Base-by-base conservation (phyloP, 1,284 basidiomycete species). In the Fomitiporia mediterranea region DNA sequence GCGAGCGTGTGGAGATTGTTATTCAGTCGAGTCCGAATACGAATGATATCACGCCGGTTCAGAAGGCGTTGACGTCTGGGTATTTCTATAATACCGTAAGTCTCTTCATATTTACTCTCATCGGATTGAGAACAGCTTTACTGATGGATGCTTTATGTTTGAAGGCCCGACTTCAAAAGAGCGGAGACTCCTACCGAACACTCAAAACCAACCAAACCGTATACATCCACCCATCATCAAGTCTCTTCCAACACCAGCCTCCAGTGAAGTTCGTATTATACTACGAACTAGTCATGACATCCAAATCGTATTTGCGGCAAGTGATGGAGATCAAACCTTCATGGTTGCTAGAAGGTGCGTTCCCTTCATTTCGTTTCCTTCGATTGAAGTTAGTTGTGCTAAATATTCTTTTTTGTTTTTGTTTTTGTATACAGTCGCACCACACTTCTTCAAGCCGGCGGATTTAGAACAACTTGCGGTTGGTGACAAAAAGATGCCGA, bases 261-360 rank as follows among this genome's bases (percentile, higher is more conserved):
- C 97, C 95, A 0, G 84, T 94, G 21, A 88, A 88, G 67, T 91
- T 90, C 21, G 72, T 99, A 28, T 71, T 98, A 56, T 99, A 98
- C 73, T 99, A 98, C 68, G 97, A 99, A 71, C 78, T 97, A 21
- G 89, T 91, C 23, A 88, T 89, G 85, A 92, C 90, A 3, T 84
- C 84, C 25, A 92, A 92, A 69, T 91, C 89, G 11, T 92, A 91
- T 63, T 83, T 92, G 81, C 76, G 88, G 76, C 94, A 98, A 79
- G 82, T 94, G 40, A 98, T 98, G 94, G 94, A 97, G 66, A 98
- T 99, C 68, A 95, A 97, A 68, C 89, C 94, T 0, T 72, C 83
- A 40, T 98, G 96, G 96, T 70, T 99, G 46, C 70, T 97, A 51
- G 94, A 98, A 80, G 89, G 91, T 87, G 55, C 61, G 82, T 74